Evolutionary conservation across 371 early-diverging fungal genomes (phyloP), one percentile per base, ranked within the genome.

Genomic region (Mortierella sp.): DNA sequence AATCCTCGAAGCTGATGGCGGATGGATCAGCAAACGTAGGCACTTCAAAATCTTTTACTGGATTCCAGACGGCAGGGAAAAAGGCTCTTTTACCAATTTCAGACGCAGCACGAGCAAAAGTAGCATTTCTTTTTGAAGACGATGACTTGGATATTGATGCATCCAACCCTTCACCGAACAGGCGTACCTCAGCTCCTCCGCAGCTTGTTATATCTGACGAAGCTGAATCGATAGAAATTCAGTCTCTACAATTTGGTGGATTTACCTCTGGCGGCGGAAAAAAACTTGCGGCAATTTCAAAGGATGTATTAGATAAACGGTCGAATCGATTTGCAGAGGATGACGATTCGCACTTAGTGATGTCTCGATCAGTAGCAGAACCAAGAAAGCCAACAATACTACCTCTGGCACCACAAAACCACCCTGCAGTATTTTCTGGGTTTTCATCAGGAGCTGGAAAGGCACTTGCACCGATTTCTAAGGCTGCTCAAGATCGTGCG

Each of bases 381-480:
- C 3, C 37, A 26, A 22, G 9, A 23, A 7, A 10, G 23, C 53
- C 29, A 3, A 10, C 10, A 9, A 53, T 29, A 28, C 23, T 13
- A 53, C 23, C 53, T 2, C 29, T 28, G 4, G 13, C 26, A 23
- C 26, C 53, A 53, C 28, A 15, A 28, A 6, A 2, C 0, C 45
- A 35, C 3, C 43, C n/a, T 29, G 32, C 17, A 19, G 49, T 43
- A 32, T 62, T 69, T n/a, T 7, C 47, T 10, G 77, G 77, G 3
- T 77, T 77, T 34, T 42, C 68, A 8, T 66, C 70, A 1, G 74
- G 70, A n/a, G 42, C 40, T 13, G 73, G 74, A 5, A 73, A 64
- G 23, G 23, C 64, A 1, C 58, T 79, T 40, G 70, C 73, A 10
- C 74, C 74, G 0, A 54, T 79, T 10, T 79, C 79, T 8, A 70